These are phyloP conservation scores for Gracilaria domingensis DNA, from an alignment of 23 red algal species.

Conservation along the genomic window DNA sequence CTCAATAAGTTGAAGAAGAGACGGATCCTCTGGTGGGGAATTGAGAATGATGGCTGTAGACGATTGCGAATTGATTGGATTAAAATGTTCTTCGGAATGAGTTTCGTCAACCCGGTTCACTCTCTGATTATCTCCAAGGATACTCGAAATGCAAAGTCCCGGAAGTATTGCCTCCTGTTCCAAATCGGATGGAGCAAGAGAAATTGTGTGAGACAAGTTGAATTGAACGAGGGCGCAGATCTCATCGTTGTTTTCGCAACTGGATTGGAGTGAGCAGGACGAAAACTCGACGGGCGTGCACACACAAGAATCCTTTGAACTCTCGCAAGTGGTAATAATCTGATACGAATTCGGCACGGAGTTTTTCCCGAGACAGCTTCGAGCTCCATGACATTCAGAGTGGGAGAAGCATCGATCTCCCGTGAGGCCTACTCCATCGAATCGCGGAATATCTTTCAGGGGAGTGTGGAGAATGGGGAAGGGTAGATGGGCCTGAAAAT, in stretches of 20 bases:
- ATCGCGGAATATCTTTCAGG: neutral
- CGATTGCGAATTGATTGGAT: neutral
- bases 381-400: neutral
- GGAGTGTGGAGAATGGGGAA: neutral
- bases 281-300: neutral
- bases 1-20: neutral
- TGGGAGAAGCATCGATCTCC: neutral
- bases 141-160: neutral
- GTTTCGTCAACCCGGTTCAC: neutral
- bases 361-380: slow-evolving; percentile 3
- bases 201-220: neutral
- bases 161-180: neutral
- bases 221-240: neutral
- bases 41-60: neutral
- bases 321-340: neutral
- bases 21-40: neutral
- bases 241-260: neutral
- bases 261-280: neutral
- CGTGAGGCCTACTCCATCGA: neutral
- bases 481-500: neutral
- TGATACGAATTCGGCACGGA: neutral
- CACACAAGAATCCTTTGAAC: neutral
- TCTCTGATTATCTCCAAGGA: neutral
- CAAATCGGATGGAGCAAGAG: neutral
- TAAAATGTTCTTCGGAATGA: neutral